phyloP scores from a whole-genome alignment of 257 asterid species.

The Agastache rugosa region DNA sequence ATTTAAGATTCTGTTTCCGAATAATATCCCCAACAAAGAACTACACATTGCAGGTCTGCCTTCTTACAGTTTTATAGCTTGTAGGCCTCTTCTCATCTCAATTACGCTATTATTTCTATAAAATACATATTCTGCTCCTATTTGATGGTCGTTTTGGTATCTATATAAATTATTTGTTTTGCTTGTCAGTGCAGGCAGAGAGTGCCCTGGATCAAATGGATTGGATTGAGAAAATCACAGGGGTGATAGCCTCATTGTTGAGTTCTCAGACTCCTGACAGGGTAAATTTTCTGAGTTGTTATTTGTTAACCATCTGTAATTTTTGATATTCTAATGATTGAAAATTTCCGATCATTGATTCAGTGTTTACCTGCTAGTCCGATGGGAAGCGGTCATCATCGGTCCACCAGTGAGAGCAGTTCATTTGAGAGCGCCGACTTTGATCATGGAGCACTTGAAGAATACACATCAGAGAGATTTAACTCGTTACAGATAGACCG shows the following conservation, averaged over 20 bases:
- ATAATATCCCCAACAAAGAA: slow-evolving; percentile 98
- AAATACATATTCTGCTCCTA: neutral
- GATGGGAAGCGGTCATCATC: slow-evolving; percentile 91
- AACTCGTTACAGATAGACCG: slow-evolving; percentile 70
- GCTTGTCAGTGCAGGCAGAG: slow-evolving; percentile 84
- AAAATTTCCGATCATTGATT: slow-evolving; percentile 26
- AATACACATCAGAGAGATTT: slow-evolving; percentile 75
- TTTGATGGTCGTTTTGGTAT: slow-evolving; percentile 39
- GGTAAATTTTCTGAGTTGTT: slow-evolving; percentile 50
- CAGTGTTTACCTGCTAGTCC: slow-evolving; percentile 87
- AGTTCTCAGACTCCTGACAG: slow-evolving; percentile 98
- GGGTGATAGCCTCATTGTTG: slow-evolving; percentile 94
- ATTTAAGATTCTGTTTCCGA: slow-evolving; percentile 97
- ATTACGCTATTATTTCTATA: slow-evolving; percentile 5
- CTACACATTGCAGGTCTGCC: slow-evolving; percentile 90
- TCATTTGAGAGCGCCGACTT: slow-evolving; percentile 91
- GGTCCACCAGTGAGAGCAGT: slow-evolving; percentile 97
- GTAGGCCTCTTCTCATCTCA: slow-evolving; percentile 4
- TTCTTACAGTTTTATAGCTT: slow-evolving; percentile 33
- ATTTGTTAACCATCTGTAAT: slow-evolving; percentile 12
- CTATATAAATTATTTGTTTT: slow-evolving; percentile 39
- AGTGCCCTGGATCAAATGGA: slow-evolving; percentile 99
- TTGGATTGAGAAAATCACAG: slow-evolving; percentile 99
- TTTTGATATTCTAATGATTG: slow-evolving; percentile 15
- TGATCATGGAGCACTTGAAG: slow-evolving; percentile 88